Conservation (phyloP, 495 filamentous ascomycete species). For the Hypoxylon lenormandii region DNA sequence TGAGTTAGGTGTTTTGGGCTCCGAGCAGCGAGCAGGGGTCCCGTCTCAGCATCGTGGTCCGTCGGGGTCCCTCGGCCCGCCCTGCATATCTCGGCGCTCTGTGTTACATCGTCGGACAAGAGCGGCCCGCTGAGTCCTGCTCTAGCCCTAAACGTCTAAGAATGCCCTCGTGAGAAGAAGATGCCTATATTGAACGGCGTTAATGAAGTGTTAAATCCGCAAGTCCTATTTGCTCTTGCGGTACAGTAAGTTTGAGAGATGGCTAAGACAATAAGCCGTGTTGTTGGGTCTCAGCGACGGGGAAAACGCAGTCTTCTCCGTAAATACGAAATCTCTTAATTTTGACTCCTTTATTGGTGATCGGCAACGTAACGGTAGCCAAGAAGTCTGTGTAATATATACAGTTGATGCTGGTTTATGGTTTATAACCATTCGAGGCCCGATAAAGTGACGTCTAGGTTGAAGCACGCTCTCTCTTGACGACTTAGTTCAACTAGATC, state of each 20-base stretch:
- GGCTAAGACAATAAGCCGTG: background rate
- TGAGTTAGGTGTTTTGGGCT: background rate
- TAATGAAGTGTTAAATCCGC: background rate
- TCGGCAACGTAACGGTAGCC: background rate
- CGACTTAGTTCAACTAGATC: background rate
- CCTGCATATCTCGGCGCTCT: background rate
- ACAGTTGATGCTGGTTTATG: background rate
- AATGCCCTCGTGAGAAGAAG: background rate
- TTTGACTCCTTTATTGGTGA: background rate
- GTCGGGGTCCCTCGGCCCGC: slow-evolving; percentile 3
- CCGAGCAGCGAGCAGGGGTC: background rate
- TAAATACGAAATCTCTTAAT: background rate
- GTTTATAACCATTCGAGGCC: background rate
- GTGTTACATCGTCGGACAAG: slow-evolving; percentile 4
- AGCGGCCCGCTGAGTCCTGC: background rate
- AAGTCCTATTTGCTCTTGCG: background rate
- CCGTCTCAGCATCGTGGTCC: background rate
- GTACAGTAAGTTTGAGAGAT: background rate
- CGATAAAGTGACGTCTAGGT: background rate
- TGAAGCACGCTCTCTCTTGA: background rate
- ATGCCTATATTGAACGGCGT: background rate
- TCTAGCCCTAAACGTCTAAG: background rate
- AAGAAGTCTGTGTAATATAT: background rate
- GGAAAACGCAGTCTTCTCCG: background rate
- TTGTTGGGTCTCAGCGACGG: background rate